A percentile compares a stretch with the other conserved stretches of the same genome.
Evolutionary conservation across 164 flowering plant species (phyloP).

Genomic region (Protea cynaroides): DNA sequence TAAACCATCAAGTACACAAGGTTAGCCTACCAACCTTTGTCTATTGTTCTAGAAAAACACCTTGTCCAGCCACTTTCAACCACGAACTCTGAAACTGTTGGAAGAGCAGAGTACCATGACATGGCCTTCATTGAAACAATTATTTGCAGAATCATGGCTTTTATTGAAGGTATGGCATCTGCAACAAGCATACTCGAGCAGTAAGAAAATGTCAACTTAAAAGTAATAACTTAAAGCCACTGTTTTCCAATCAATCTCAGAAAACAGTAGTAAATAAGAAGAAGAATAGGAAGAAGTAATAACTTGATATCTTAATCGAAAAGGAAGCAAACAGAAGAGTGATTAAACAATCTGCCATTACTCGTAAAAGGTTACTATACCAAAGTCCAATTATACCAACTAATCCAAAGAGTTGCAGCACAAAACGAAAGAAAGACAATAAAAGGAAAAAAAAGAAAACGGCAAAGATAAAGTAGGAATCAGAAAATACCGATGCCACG

Average conservation of each 20-base stretch:
- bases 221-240: background rate
- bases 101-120: conserved; percentile 82
- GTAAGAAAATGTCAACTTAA: background rate
- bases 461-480: too few species aligned
- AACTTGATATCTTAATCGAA: too few species aligned
- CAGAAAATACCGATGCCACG: too few species aligned
- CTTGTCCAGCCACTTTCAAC: conserved; percentile 87
- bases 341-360: background rate
- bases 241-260: too few species aligned
- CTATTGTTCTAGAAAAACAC: conserved; percentile 63
- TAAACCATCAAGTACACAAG: conserved; percentile 38
- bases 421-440: too few species aligned
- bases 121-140: conserved; percentile 92
- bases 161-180: conserved; percentile 83
- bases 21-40: conserved; percentile 61
- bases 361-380: too few species aligned
- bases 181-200: conserved; percentile 18
- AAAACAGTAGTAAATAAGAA: too few species aligned
- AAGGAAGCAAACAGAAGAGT: background rate
- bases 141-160: conserved; percentile 85
- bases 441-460: too few species aligned
- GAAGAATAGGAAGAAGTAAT: too few species aligned
- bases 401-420: too few species aligned
- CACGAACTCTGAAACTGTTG: conserved; percentile 82
- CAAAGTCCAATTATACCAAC: too few species aligned